Percentiles rank a stretch among this genome's conserved stretches.
Conservation (phyloP, 768 basidiomycete genomes). For the Paxillus ammoniavirescens region DNA sequence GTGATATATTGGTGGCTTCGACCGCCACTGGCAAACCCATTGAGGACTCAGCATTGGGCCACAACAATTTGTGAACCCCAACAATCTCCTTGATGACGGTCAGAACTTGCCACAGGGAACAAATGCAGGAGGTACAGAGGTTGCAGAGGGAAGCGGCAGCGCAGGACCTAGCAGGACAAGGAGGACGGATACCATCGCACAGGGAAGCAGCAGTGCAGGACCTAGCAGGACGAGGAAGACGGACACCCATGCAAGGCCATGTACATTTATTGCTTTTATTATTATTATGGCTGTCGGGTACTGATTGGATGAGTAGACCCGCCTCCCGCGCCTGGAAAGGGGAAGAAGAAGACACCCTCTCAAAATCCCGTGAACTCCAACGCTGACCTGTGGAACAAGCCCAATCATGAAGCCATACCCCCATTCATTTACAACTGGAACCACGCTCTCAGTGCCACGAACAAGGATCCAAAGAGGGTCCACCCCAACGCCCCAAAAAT, state of each 20-base stretch:
- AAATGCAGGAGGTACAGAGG: background rate
- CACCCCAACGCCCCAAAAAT: background rate
- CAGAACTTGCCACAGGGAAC: background rate
- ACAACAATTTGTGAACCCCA: no score
- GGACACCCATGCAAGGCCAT: background rate
- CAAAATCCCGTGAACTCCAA: background rate
- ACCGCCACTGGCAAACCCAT: background rate
- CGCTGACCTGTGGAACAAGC: background rate
- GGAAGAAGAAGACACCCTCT: background rate
- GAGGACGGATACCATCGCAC: background rate
- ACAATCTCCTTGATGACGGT: no score
- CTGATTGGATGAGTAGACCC: background rate
- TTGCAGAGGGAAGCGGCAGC: background rate
- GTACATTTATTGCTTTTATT: background rate
- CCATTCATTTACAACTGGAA: background rate
- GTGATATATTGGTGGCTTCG: background rate
- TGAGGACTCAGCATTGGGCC: no score
- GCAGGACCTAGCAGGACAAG: background rate
- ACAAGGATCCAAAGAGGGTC: background rate
- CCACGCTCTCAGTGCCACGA: background rate
- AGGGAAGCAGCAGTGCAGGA: background rate
- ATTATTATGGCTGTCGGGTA: background rate
- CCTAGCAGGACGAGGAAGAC: background rate
- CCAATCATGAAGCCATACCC: background rate
- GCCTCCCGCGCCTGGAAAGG: background rate